Evolutionary conservation across 2,329 filamentous ascomycete genomes (phyloP), one percentile per base, ranked within the genome.

Genomic region (Rasamsonia emersonii): DNA sequence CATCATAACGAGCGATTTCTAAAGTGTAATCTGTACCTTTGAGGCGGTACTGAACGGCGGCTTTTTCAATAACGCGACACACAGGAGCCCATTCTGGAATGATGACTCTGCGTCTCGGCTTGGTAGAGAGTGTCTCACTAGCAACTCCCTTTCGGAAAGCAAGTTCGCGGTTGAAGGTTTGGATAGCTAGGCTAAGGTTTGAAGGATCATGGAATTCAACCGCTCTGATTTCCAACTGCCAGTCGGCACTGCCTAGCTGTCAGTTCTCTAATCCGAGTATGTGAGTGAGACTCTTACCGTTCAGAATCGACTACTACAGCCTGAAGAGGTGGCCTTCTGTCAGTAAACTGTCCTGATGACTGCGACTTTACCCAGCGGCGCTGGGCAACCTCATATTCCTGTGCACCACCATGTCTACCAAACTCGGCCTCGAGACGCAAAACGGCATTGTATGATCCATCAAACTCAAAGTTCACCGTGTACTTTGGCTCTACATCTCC

Each of bases 1-100:
- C 45, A 33, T 66, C 62, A 32, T 61, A 64, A 4, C 62, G 56
- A 6, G 58, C 52, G 19, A 67, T 45, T 36, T 65, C 63, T n/a
- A 67, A 48, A 6, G 58, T 49, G 32, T 61, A 62, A 2, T 56
- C 51, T 1, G 61, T 64, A 5, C 50, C 47, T 33, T 56, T 61
- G 24, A 66, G 43, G 3, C 43, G 44, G 30, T 60, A 62, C n/a
- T 50, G 49, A 17, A 64, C 39, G 0, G 58, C 49, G 1, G 58
- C 49, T 28, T 65, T 59, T 32, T 65, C 61, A 5, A 58, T 44
- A 23, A 63, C 46, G 14, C 50, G 41, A 2, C 43, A 46, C 19
- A 62, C 45, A 1, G 46, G 44, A 5, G 47, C 43, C 2, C 38
- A 34, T 4, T 32, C 29, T 1, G 49, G 44, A 17, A 62, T 58